Evolutionary conservation across 2,329 filamentous ascomycete genomes (phyloP).

Genomic region (Botryotinia calthae): DNA sequence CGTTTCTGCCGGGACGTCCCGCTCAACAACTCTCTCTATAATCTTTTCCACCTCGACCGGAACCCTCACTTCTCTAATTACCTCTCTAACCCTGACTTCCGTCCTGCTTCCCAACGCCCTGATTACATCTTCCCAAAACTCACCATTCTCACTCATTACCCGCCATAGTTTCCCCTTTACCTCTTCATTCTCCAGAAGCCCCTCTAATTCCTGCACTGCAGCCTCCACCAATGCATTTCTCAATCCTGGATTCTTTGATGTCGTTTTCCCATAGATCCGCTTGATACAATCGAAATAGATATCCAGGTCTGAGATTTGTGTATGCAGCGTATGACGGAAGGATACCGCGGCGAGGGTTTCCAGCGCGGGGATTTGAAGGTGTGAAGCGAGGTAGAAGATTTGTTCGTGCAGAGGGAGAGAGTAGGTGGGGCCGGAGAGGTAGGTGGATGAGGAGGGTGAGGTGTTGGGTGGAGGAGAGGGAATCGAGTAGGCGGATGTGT

Average conservation of each 20-base stretch:
- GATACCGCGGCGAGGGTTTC: conserved; percentile 18
- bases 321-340: conserved; percentile 24
- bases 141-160: conserved; percentile 21
- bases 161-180: conserved; percentile 21
- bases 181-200: conserved; percentile 21
- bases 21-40: conserved; percentile 12
- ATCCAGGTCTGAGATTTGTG: conserved; percentile 18
- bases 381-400: conserved; percentile 27
- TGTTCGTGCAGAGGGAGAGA: conserved; percentile 26
- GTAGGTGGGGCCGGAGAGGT: conserved; percentile 6
- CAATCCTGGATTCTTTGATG: conserved; percentile 16
- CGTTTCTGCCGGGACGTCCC: neutral
- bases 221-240: conserved; percentile 26
- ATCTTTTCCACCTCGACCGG: conserved; percentile 26
- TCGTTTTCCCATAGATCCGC: conserved; percentile 23
- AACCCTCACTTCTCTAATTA: conserved; percentile 27
- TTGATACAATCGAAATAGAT: conserved; percentile 22
- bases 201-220: conserved; percentile 26
- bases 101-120: conserved; percentile 14
- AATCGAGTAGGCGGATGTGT: conserved; percentile 27
- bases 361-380: conserved; percentile 23
- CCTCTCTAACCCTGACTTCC: conserved; percentile 7
- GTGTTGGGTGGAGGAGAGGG: neutral
- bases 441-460: conserved; percentile 18
- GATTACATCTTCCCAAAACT: conserved; percentile 30